Conservation (phyloP, 495 filamentous ascomycete genomes). For the Pyrenula massariospora region DNA sequence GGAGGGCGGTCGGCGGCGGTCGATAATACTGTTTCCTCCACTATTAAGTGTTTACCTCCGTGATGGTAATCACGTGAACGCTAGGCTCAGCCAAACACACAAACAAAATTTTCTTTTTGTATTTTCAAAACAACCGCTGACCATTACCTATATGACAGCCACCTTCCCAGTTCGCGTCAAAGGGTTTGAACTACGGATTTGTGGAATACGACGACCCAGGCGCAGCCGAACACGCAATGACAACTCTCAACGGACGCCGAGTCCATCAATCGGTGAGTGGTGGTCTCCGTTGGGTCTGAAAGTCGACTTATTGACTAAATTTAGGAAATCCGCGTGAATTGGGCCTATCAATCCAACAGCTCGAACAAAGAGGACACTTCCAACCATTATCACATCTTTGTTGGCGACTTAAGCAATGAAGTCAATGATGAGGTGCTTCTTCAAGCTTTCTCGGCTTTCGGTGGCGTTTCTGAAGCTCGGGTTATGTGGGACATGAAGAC, state of each 20-base stretch:
- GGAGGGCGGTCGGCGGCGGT: not conserved
- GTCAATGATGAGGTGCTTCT: slow-evolving; percentile 94
- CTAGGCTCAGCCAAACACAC: not conserved
- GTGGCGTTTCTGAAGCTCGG: slow-evolving; percentile 92
- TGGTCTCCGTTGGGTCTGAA: slow-evolving; percentile 1
- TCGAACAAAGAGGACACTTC: slow-evolving; percentile 95
- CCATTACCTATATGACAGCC: not conserved
- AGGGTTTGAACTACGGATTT: slow-evolving; percentile 98
- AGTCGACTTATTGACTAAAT: slow-evolving; percentile 1
- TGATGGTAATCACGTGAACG: not conserved
- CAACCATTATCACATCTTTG: slow-evolving; percentile 98
- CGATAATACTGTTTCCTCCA: too few relatives aligned
- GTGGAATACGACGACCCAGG: slow-evolving; percentile 98
- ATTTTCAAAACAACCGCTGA: too few relatives aligned
- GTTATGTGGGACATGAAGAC: slow-evolving; percentile 99
- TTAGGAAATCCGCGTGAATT: slow-evolving; percentile 98
- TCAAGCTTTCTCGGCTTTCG: slow-evolving; percentile 95
- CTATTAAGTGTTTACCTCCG: not conserved
- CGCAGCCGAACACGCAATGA: slow-evolving; percentile 92
- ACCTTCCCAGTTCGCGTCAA: slow-evolving; percentile 53
- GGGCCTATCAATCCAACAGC: slow-evolving; percentile 97
- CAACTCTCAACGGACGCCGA: slow-evolving; percentile 85
- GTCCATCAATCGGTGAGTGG: slow-evolving; percentile 82
- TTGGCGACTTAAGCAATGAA: slow-evolving; percentile 96
- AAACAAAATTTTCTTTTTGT: not conserved